Evolutionary conservation across 129 eudicot genomes (phyloP).

Genomic region (Tanacetum coccineum): DNA sequence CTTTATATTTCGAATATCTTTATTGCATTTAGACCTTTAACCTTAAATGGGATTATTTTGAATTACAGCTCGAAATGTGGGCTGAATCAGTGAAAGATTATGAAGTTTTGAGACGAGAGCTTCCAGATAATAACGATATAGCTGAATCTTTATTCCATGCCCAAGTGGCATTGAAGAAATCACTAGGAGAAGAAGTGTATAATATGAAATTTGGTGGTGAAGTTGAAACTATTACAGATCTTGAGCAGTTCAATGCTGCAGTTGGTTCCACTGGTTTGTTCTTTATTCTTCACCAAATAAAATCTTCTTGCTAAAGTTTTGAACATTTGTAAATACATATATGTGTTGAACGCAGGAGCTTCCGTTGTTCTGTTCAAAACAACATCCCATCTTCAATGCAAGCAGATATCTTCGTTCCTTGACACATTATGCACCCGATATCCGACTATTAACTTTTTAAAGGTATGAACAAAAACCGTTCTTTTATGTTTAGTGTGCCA

Average conservation of each 20-base stretch:
- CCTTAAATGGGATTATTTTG: neutral
- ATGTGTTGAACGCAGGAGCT: slow-evolving; percentile 48
- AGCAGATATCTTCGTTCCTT: slow-evolving; percentile 57
- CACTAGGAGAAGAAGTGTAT: slow-evolving; percentile 75
- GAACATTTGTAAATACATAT: neutral
- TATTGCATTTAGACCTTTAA: neutral
- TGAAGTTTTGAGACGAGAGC: slow-evolving; percentile 61
- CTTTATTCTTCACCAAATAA: slow-evolving; percentile 1
- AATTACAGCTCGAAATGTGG: slow-evolving; percentile 81
- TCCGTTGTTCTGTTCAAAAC: slow-evolving; percentile 69
- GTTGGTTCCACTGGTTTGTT: slow-evolving; percentile 69
- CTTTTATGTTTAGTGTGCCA: slow-evolving; percentile 9
- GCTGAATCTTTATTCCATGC: slow-evolving; percentile 92
- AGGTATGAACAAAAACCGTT: slow-evolving; percentile 38
- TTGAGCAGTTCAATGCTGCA: slow-evolving; percentile 83
- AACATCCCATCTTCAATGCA: slow-evolving; percentile 53
- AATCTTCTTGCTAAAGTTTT: slow-evolving; percentile 8
- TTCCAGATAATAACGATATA: slow-evolving; percentile 59
- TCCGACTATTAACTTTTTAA: slow-evolving; percentile 75
- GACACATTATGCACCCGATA: slow-evolving; percentile 67
- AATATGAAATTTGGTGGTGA: slow-evolving; percentile 96
- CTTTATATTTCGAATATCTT: neutral
- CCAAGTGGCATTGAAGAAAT: slow-evolving; percentile 76
- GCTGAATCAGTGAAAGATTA: slow-evolving; percentile 92
- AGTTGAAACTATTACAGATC: slow-evolving; percentile 60